Base-by-base conservation (phyloP, 805 yeast genomes). In the Pichia ethanolica region DNA sequence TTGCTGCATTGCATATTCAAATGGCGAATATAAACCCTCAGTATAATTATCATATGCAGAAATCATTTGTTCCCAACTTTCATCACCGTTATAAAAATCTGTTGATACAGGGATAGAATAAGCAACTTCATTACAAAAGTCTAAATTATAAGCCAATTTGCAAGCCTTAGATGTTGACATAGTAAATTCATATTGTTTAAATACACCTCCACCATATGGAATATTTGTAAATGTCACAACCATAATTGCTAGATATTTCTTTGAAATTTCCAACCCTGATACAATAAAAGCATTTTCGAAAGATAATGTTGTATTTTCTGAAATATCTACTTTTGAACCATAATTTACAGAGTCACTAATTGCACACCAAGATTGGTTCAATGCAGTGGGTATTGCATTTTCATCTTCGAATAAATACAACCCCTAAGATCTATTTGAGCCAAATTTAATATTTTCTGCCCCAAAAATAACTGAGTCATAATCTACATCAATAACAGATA, bases 111-210 rank as follows among this genome's bases (percentile, higher is more conserved):
- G 98, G 0, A 87, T 96, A 0, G 96, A 76, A 66, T 90, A 91
- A 1, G 96, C 93, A 27, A 91, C 95, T 42, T 79, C 77, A 33
- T 72, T 65, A 65, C 99, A 91, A 59, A 89, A 89, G 3, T 78
- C 81, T 51, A 91, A 71, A 51, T 79, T 85, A 62, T 78, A 88
- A 14, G 89, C 77, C 44, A 90, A 67, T 52, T 83, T 78, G 63
- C 99, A 91, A 1, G 86, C 76, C 20, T 71, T 68, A 2, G 72
- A 61, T 28, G 64, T 65, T 64, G 77, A 65, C 2, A 88, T 79
- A 39, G 77, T 74, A 51, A 91, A 86, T 36, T 65, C 63, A 39
- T 83, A 74, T 10, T 74, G 74, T 7, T 70, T 63, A 58, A 78
- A 86, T 0, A 86, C 71, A 4, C 80, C 73, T 6, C 95, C 95